Evolutionary conservation across 2,329 filamentous ascomycete species (phyloP).

Genomic region (Aspergillus melleus): DNA sequence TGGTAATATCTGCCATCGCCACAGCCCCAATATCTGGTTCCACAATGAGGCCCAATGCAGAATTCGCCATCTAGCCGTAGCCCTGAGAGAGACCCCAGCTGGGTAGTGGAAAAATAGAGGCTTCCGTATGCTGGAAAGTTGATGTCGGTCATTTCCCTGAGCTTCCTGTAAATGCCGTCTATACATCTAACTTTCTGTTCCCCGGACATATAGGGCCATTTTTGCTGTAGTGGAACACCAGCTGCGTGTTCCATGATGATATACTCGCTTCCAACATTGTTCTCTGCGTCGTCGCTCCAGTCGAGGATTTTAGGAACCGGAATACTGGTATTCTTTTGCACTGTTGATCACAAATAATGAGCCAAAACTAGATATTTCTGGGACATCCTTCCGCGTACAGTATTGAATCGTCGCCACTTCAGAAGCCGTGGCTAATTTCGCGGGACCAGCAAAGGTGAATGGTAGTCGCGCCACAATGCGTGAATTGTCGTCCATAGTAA

Average conservation of each 20-base stretch:
- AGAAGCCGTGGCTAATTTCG: constrained; percentile 39
- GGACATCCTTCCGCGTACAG: constrained; percentile 26
- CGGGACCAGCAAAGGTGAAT: constrained; percentile 39
- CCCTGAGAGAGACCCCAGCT: constrained; percentile 12
- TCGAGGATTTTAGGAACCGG: constrained; percentile 46
- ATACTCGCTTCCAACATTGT: constrained; percentile 38
- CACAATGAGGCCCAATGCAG: constrained; percentile 26
- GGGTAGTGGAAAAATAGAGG: constrained; percentile 32
- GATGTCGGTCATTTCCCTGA: constrained; percentile 18
- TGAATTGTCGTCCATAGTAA: constrained; percentile 39
- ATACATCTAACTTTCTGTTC: constrained; percentile 30
- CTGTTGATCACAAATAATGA: not conserved
- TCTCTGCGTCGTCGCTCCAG: constrained; percentile 42
- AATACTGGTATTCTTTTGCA: constrained; percentile 33
- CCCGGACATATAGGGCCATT: constrained; percentile 32
- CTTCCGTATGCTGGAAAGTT: constrained; percentile 39
- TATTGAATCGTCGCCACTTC: constrained; percentile 49
- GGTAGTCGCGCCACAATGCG: constrained; percentile 44
- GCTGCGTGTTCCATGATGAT: constrained; percentile 42
- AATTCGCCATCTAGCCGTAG: constrained; percentile 25
- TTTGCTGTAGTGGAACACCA: constrained; percentile 33
- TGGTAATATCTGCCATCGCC: constrained; percentile 33
- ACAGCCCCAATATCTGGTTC: constrained; percentile 26
- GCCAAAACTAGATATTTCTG: not conserved
- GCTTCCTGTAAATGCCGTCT: constrained; percentile 8